phyloP scores from a whole-genome alignment of 345 rosid species.

The Melaleuca quinquenervia region DNA sequence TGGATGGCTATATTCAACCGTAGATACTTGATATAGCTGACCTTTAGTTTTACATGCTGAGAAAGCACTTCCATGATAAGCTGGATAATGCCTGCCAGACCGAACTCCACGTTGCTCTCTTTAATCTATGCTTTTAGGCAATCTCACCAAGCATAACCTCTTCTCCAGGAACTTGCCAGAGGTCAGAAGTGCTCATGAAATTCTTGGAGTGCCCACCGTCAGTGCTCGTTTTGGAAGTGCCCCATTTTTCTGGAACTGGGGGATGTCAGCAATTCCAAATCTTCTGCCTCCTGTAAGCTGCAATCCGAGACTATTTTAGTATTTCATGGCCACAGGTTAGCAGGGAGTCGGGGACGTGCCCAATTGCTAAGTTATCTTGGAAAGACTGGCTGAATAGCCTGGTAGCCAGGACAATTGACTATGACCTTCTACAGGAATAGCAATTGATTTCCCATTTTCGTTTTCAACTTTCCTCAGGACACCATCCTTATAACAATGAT shows the following conservation, averaged over 20 bases:
- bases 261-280: constrained; percentile 74
- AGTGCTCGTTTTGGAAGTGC: constrained; percentile 94
- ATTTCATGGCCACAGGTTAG: background rate
- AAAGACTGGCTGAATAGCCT: background rate
- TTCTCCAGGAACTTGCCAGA: constrained; percentile 81
- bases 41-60: background rate
- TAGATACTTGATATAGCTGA: background rate
- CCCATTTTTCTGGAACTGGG: constrained; percentile 98
- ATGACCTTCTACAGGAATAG: background rate
- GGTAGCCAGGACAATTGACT: background rate
- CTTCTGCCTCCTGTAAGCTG: constrained; percentile 58
- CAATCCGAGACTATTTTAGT: background rate
- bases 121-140: background rate
- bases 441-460: background rate
- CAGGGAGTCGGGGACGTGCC: background rate
- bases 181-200: constrained; percentile 56
- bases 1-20: background rate
- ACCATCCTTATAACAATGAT: background rate
- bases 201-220: constrained; percentile 77
- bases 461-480: background rate
- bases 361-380: background rate
- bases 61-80: too few species aligned
- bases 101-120: too few species aligned
- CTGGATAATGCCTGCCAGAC: too few species aligned
- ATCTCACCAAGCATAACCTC: background rate